Conservation (phyloP, 1,284 basidiomycete genomes). For the Pterulicium gracile region DNA sequence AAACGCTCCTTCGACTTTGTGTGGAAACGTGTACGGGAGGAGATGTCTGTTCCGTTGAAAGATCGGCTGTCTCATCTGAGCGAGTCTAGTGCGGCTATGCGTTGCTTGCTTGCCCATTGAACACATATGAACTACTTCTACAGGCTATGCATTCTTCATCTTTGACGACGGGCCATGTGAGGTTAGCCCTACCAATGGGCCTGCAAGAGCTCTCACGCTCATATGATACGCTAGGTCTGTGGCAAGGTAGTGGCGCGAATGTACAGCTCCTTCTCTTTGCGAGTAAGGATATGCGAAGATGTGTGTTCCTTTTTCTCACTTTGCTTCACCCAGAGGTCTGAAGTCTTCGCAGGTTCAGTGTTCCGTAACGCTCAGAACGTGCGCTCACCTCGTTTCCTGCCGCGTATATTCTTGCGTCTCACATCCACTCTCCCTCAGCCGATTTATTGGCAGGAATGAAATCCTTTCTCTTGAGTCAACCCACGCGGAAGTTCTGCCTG, state of each 20-base stretch:
- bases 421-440: too few relatives aligned
- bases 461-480: too few relatives aligned
- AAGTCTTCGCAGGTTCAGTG: too few relatives aligned
- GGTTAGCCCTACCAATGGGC: conserved; percentile 24
- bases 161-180: conserved; percentile 48
- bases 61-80: background rate
- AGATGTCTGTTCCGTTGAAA: conserved; percentile 14
- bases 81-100: background rate
- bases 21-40: conserved; percentile 28
- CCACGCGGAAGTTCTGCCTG: too few relatives aligned
- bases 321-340: too few relatives aligned
- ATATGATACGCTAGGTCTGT: conserved; percentile 24
- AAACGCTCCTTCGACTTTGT: conserved; percentile 25
- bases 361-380: too few relatives aligned
- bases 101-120: too few relatives aligned
- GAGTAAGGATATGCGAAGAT: conserved; percentile 29
- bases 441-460: too few relatives aligned
- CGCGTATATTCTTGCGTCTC: too few relatives aligned
- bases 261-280: conserved; percentile 33
- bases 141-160: conserved; percentile 46
- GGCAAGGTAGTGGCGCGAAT: conserved; percentile 19
- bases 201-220: background rate
- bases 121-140: too few relatives aligned
- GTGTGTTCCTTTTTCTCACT: conserved; percentile 19
- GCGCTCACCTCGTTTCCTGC: too few relatives aligned